Evolutionary conservation across 2,329 filamentous ascomycete genomes (phyloP).

Genomic region (Rhinocladiella mackenziei): DNA sequence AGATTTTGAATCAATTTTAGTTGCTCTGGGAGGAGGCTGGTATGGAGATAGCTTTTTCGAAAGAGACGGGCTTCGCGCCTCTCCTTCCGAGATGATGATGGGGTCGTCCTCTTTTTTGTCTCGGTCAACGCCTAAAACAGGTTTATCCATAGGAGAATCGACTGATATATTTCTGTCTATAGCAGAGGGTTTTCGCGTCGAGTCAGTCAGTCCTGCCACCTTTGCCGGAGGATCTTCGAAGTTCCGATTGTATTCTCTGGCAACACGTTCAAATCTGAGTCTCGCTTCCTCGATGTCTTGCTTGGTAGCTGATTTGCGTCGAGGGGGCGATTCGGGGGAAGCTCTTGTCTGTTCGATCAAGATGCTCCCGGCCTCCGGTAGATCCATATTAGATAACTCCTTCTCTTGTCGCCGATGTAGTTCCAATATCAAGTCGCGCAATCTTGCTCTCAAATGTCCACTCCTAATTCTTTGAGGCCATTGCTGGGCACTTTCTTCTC

Average conservation of each 20-base stretch:
- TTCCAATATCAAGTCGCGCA: constrained; percentile 27
- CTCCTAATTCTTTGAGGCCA: constrained; percentile 27
- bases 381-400: constrained; percentile 32
- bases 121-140: too few species aligned
- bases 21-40: too few species aligned
- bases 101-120: not conserved
- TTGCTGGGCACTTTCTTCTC: constrained; percentile 53
- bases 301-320: not conserved
- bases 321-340: not conserved
- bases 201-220: too few species aligned
- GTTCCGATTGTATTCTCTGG: too few species aligned
- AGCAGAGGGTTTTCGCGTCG: not conserved
- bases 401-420: constrained; percentile 26
- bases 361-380: constrained; percentile 25
- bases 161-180: not conserved
- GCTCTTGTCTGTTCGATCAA: constrained; percentile 18
- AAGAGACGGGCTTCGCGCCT: not conserved
- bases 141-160: too few species aligned
- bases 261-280: constrained; percentile 6
- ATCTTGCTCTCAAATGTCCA: constrained; percentile 23
- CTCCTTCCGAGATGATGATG: not conserved
- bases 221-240: too few species aligned
- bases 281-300: constrained; percentile 14
- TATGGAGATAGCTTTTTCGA: too few species aligned
- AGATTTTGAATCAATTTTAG: too few species aligned